Evolutionary conservation across 371 early-diverging fungal genomes (phyloP), one percentile per base, ranked within the genome.

Genomic region (Lichtheimia ramosa): DNA sequence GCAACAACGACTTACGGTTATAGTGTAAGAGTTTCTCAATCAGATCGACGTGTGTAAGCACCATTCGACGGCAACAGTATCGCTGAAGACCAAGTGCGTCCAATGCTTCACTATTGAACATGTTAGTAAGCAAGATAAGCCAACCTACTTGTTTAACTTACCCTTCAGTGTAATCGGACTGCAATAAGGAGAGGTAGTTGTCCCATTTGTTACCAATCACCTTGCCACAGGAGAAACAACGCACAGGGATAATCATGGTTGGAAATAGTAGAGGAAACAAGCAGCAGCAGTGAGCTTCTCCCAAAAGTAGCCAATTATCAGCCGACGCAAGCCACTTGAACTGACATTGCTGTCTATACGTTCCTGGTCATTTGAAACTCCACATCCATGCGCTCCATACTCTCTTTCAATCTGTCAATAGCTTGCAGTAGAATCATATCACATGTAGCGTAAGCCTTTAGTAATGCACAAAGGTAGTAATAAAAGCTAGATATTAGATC

Each of bases 31-130:
- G 83, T 77, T 99, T 99, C 72, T 99, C 99, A 74, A 99, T 98
- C 71, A 99, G 84, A 67, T 99, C 99, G 39, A 99, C 98, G 75
- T 99, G 99, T 13, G 97, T 96, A 50, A 99, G 86, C 39, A 98
- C 91, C 98, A 99, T 99, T 65, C 99, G 90, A 60, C 99, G 84
- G 84, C 99, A 99, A 88, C 99, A 99, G 65, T 96, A 97, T 55
- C 99, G 87, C 83, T 93, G 93, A 59, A 99, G 82, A 43, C 96
- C 97, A 54, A 99, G 87, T 41, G 88, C 83, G 66, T 95, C 93
- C 62, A 99, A 82, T 27, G 99, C 96, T 65, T 94, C 91, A 65
- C 93, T 93, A 62, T 63, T 64, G 18, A 54, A 27, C 41, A 51
- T 21, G 23, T 25, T 14, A 27, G 51, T 13, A 18, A 51, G 7